Evolutionary conservation across 257 asterid genomes (phyloP), one percentile per base, ranked within the genome.

Genomic region (Jacaranda copaia): DNA sequence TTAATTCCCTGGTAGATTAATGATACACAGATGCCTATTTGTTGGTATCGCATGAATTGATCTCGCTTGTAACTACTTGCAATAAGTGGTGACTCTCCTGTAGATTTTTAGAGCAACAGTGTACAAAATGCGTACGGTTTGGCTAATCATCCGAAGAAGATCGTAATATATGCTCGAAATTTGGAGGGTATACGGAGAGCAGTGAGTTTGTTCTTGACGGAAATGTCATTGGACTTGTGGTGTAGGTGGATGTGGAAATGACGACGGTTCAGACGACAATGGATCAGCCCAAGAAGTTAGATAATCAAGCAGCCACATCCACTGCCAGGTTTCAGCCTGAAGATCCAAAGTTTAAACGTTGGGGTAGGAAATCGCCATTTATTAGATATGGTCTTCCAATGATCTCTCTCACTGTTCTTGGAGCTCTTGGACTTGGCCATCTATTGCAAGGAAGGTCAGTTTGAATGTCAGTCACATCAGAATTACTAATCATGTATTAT

Each of bases 351-450:
- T 93, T 87, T 89, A 87, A 80, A 79, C 91, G 98, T 36, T 90
- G 91, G 93, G 96, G 99, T 35, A 84, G 99, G 82, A 84, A 39
- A 72, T 81, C 97, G 0, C 99, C 99, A 0, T 93, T 95, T 77
- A 32, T 89, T 77, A 89, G 97, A 87, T 95, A 91, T 79, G 98
- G 99, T 63, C 94, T 92, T 72, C 98, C 98, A 0, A 91, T 95
- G 96, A 95, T 95, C 82, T 95, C 98, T 15, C 89, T 95, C 62
- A 91, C 96, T 48, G 98, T 95, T 73, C 73, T 95, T 66, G 99
- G 99, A 45, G 85, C 98, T 45, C 83, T 95, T 15, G 99, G 99
- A 38, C 97, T 95, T 75, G 96, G 97, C 77, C 97, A 95, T 81
- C 90, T 95, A 64, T 79, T 95, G 68, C 99, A 93, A 84, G 98